These are phyloP conservation scores for Diplodia intermedia DNA, from an alignment of 2,329 filamentous ascomycete species.

Conservation along the genomic window DNA sequence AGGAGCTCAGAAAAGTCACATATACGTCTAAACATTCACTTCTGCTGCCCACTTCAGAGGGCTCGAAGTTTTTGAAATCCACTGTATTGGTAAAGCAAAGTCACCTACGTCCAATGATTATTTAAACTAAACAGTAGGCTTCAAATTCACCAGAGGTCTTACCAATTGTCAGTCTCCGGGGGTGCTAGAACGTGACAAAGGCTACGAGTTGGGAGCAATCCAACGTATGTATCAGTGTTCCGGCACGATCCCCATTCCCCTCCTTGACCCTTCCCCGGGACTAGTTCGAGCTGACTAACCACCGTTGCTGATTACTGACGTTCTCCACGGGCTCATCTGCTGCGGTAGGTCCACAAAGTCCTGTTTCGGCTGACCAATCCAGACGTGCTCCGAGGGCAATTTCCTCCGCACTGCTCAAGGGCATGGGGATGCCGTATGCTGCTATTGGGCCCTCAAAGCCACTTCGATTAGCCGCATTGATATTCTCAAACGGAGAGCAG, in stretches of 20 bases:
- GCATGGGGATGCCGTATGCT: background rate
- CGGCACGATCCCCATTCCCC: no score
- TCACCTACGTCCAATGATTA: no score
- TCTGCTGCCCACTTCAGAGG: background rate
- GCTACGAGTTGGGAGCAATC: no score
- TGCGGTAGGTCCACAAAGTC: background rate
- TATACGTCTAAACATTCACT: background rate
- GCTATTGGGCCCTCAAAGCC: background rate
- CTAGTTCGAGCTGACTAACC: background rate
- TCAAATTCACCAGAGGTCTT: no score
- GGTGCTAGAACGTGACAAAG: no score
- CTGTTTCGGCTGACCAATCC: background rate
- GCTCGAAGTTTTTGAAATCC: background rate
- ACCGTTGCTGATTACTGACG: background rate
- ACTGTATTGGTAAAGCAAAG: background rate
- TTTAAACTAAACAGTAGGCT: no score
- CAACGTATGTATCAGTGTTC: no score
- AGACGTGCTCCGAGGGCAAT: background rate
- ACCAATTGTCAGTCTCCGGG: no score
- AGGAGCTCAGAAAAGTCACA: background rate
- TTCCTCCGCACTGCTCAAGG: background rate
- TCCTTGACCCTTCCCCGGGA: no score
- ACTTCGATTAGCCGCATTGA: background rate
- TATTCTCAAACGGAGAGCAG: conserved; percentile 34
- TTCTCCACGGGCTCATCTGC: background rate